These are phyloP conservation scores for Hyphochytrium catenoides DNA, from an alignment of 352 stramenopile species.

Conservation along the genomic window DNA sequence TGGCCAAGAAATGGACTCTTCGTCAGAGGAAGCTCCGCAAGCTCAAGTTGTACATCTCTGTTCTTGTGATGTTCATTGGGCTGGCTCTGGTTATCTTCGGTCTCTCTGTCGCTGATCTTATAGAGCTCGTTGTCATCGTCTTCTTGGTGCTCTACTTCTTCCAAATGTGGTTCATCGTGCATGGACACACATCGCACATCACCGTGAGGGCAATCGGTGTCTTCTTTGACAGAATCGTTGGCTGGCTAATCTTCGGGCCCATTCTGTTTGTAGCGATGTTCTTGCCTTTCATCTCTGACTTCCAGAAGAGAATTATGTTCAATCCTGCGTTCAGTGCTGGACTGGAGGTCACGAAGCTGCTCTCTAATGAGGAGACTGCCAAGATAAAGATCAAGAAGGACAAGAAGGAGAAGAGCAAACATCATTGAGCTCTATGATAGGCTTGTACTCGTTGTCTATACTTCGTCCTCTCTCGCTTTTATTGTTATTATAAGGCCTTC, in stretches of 20 bases:
- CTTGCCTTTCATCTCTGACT: constrained; percentile 54
- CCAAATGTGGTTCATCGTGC: constrained; percentile 45
- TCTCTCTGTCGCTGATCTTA: constrained; percentile 36
- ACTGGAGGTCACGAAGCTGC: constrained; percentile 62
- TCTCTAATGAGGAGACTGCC: constrained; percentile 48
- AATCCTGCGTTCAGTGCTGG: constrained; percentile 66
- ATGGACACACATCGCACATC: constrained; percentile 54
- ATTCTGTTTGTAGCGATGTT: constrained; percentile 70
- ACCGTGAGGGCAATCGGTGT: constrained; percentile 42
- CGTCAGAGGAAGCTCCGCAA: constrained; percentile 64
- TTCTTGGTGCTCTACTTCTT: constrained; percentile 56
- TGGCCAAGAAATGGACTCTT: constrained; percentile 69
- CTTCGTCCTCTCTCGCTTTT: no score
- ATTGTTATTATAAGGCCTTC: no score
- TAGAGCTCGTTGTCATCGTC: constrained; percentile 37
- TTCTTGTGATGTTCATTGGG: constrained; percentile 31
- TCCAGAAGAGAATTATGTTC: constrained; percentile 70
- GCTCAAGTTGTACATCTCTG: constrained; percentile 56
- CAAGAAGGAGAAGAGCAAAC: constrained; percentile 65
- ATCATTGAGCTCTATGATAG: no score
- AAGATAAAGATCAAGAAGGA: constrained; percentile 59
- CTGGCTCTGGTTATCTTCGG: constrained; percentile 34
- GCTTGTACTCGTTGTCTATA: no score
- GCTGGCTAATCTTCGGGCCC: constrained; percentile 61
- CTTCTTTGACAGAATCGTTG: constrained; percentile 38